Base-by-base conservation (phyloP, 2,329 filamentous ascomycete genomes). In the Cladobotryum mycophilum region DNA sequence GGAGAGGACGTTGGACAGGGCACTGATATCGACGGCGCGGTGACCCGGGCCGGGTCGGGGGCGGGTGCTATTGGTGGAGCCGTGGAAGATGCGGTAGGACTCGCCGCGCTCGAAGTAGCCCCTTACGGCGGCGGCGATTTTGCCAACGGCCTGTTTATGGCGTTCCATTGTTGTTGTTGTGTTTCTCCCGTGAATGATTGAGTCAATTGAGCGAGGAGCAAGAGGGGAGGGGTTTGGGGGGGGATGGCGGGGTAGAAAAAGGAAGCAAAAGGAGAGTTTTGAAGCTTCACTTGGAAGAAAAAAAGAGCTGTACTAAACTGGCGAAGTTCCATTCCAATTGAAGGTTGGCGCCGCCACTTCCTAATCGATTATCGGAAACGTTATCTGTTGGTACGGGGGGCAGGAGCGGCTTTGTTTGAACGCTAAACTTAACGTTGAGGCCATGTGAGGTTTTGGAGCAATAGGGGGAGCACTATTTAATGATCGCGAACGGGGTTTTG, bases 1-100 rank as follows among this genome's bases (percentile, higher is more conserved):
- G 11, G 74, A 69, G 34, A 91, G 71, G 22, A 91, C 83, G 64
- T 83, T 72, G 57, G 70, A 71, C 3, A 91, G 75, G 3, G 70
- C 67, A 61, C 80, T 81, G 60, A 86, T 89, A 69, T 89, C 85
- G 57, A 90, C 62, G 51, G 60, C 46, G 43, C 56, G 54, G n/a
- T 53, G 56, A 47, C 58, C 55, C 36, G 59, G 47, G 1, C 70
- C 53, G 65, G 69, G 55, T 59, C 64, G 53, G 59, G 77, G 76
- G 5, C 78, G 81, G 43, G 87, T 90, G 62, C 80, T 85, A 72
- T 90, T 90, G 48, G 87, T 89, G 38, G 82, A 84, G 59, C 86
- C 87, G 72, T 90, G 86, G 65, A 78, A 83, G 71, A 91, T 88
- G 55, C 86, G 81, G 72, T 86, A 91, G 18, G 84, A 79, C 62